A percentile compares a stretch with the other conserved stretches of the same genome.
Conservation (phyloP, 108 stramenopile species). For the Fistulifera pelliculosa region DNA sequence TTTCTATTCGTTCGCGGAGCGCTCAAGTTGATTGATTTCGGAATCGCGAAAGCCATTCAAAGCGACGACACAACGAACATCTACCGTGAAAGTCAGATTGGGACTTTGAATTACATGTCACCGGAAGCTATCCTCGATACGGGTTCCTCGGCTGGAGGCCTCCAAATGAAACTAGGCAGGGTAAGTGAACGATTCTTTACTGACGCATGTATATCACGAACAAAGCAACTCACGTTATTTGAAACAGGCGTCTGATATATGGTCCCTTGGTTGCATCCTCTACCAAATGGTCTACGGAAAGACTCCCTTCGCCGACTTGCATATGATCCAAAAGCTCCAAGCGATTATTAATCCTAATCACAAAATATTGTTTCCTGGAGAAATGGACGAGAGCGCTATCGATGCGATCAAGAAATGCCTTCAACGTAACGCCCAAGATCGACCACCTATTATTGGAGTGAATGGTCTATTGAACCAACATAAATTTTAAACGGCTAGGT, state of each 20-base stretch:
- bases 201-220: no score
- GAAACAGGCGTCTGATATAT: conserved; percentile 78
- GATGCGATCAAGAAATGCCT: conserved; percentile 79
- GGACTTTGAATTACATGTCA: conserved; percentile 98
- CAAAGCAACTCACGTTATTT: conserved; percentile 23
- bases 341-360: conserved; percentile 89
- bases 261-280: conserved; percentile 95
- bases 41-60: conserved; percentile 96
- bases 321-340: conserved; percentile 91
- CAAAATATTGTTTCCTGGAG: conserved; percentile 60
- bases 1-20: conserved; percentile 88
- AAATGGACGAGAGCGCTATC: conserved; percentile 60
- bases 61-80: conserved; percentile 97
- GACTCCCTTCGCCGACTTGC: conserved; percentile 89
- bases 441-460: conserved; percentile 72
- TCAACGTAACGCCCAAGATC: conserved; percentile 54
- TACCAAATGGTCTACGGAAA: conserved; percentile 95
- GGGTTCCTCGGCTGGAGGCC: conserved; percentile 38
- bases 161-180: conserved; percentile 60
- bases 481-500: neutral
- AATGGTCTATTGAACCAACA: conserved; percentile 59
- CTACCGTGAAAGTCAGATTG: conserved; percentile 93
- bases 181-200: conserved; percentile 38
- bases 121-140: conserved; percentile 95
- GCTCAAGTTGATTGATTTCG: conserved; percentile 98